Evolutionary conservation across 805 yeast species (phyloP).

Genomic region (Starmerella ratchasimensis): DNA sequence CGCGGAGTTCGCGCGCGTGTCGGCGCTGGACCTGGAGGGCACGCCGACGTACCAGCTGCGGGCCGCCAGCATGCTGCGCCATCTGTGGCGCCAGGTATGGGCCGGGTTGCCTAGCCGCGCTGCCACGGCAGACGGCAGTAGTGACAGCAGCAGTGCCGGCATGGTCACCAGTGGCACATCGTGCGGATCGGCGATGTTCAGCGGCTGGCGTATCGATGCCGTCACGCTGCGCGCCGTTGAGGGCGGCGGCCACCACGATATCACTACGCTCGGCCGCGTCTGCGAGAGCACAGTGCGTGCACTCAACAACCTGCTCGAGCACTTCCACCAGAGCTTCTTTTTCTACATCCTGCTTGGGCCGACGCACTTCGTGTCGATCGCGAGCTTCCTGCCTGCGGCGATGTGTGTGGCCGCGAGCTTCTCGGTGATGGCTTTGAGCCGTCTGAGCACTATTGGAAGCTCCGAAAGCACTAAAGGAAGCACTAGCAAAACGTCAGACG

Average conservation of each 20-base stretch:
- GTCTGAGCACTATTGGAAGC: no score
- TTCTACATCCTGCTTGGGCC: conserved; percentile 77
- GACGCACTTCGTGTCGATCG: conserved; percentile 73
- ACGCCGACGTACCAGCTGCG: conserved; percentile 33
- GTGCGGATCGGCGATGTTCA: conserved; percentile 72
- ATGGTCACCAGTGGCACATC: background rate
- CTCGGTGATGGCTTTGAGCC: conserved; percentile 48
- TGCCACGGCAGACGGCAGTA: conserved; percentile 26
- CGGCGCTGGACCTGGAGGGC: conserved; percentile 52
- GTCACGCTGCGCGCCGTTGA: conserved; percentile 55
- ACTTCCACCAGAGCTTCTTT: conserved; percentile 93
- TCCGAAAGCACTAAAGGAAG: no score
- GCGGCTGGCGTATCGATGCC: conserved; percentile 94
- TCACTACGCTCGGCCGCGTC: conserved; percentile 83
- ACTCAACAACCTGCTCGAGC: conserved; percentile 81
- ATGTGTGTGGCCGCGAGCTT: conserved; percentile 54
- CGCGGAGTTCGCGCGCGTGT: conserved; percentile 60
- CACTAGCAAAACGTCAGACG: no score
- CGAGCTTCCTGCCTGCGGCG: conserved; percentile 82
- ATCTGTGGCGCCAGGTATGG: conserved; percentile 53
- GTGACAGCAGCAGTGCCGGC: conserved; percentile 24
- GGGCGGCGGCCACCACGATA: conserved; percentile 52
- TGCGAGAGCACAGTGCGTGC: conserved; percentile 79
- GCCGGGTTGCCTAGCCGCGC: conserved; percentile 40
- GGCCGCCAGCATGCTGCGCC: conserved; percentile 42